Evolutionary conservation across 441 rosid species (phyloP).

Genomic region (Syzygium syzygioides): DNA sequence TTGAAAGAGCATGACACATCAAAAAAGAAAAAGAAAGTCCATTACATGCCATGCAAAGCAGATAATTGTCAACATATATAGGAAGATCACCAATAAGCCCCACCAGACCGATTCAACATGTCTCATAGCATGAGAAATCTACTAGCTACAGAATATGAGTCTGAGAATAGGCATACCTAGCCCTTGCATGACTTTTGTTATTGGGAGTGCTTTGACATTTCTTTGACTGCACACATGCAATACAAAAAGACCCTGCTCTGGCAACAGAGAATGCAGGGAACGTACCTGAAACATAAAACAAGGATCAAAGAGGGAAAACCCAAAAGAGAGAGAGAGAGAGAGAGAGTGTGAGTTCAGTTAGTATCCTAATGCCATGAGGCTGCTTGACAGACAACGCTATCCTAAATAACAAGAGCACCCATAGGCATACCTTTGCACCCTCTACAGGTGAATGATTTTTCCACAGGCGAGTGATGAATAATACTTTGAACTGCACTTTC

Average conservation of each 20-base stretch:
- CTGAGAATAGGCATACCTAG: conserved; percentile 28
- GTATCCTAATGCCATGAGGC: not conserved
- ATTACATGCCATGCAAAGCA: not conserved
- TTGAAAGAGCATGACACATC: not conserved
- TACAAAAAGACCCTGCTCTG: conserved; percentile 73
- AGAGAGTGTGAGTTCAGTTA: not conserved
- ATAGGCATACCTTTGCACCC: conserved; percentile 68
- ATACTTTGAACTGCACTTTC: conserved; percentile 67
- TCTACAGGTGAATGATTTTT: conserved; percentile 74
- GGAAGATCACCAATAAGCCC: not conserved
- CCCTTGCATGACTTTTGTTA: conserved; percentile 22
- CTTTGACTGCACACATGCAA: conserved; percentile 53
- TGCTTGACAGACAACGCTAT: not conserved
- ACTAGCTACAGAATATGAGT: not conserved
- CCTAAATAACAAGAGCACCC: not conserved
- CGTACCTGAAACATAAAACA: conserved; percentile 39
- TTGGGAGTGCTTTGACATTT: conserved; percentile 30
- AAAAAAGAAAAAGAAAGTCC: not conserved
- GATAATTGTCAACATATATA: not conserved
- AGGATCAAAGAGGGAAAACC: conserved; percentile 10
- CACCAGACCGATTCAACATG: not conserved
- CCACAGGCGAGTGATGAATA: conserved; percentile 56
- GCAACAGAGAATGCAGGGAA: conserved; percentile 60
- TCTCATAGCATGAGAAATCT: not conserved
- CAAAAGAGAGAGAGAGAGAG: conserved; percentile 2